These are phyloP conservation scores for Xerocomus spinulosus DNA, from an alignment of 768 basidiomycete genomes.

Conservation along the genomic window DNA sequence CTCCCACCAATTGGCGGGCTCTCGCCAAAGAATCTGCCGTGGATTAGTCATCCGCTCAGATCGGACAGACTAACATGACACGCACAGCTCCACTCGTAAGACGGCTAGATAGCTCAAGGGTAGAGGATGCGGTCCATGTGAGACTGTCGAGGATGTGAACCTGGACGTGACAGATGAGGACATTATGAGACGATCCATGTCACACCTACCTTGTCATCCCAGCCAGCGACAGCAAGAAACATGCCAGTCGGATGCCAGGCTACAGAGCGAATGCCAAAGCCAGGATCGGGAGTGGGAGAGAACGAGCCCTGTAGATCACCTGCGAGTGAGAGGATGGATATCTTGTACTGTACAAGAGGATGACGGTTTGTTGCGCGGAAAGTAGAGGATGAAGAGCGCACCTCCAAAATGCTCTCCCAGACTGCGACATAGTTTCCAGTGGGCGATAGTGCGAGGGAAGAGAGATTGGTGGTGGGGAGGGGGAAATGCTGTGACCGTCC, in stretches of 20 bases:
- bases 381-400: constrained; percentile 26
- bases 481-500: constrained; percentile 66
- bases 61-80: not conserved
- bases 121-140: constrained; percentile 66
- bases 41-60: not conserved
- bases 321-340: constrained; percentile 63
- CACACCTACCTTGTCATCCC: constrained; percentile 74
- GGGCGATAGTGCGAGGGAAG: constrained; percentile 72
- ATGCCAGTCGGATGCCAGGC: constrained; percentile 85
- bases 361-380: not conserved
- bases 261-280: constrained; percentile 73
- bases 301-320: constrained; percentile 65
- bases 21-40: constrained; percentile 74
- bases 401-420: constrained; percentile 86
- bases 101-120: constrained; percentile 57
- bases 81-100: constrained; percentile 56
- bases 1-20: constrained; percentile 81
- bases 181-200: not conserved
- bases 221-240: constrained; percentile 79
- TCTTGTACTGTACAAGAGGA: constrained; percentile 57
- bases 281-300: constrained; percentile 70
- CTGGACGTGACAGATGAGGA: constrained; percentile 33
- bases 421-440: constrained; percentile 69
- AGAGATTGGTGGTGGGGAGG: constrained; percentile 66
- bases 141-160: constrained; percentile 70